A percentile compares a stretch with the other conserved stretches of the same genome.
phyloP scores from a whole-genome alignment of 225 moss, liverwort and hornwort species.

The Pleurozium schreberi region DNA sequence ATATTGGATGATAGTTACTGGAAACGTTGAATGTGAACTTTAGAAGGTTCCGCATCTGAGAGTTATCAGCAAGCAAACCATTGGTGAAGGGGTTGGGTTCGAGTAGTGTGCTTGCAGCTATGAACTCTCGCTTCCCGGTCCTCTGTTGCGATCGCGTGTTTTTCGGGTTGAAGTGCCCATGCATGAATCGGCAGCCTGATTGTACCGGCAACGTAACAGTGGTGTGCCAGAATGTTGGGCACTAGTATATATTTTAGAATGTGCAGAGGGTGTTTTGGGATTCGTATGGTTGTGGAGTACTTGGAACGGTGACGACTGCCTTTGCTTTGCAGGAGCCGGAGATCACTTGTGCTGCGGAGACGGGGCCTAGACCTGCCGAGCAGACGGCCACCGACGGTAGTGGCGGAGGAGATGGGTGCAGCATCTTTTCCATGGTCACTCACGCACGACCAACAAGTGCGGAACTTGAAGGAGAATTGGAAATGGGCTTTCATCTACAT shows the following conservation, averaged over 20 bases:
- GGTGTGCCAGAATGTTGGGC: neutral
- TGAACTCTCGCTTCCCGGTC: neutral
- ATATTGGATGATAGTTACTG: no score
- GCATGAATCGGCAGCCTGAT: fast-evolving
- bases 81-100: no score
- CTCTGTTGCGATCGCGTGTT: neutral
- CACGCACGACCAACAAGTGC: neutral
- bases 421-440: neutral
- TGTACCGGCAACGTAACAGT: neutral
- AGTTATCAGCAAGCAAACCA: no score
- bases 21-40: no score
- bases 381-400: fast-evolving
- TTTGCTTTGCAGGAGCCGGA: neutral
- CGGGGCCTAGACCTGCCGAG: neutral
- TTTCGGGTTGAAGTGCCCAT: neutral
- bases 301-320: neutral
- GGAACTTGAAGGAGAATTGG: neutral
- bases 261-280: neutral
- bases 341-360: neutral
- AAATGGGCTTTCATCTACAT: neutral
- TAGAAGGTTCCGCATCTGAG: no score
- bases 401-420: neutral
- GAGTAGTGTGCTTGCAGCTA: no score
- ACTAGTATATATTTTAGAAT: neutral
- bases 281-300: neutral